Conservation (phyloP, 2,329 filamentous ascomycete species). For the Chaetothyriales sp. region DNA sequence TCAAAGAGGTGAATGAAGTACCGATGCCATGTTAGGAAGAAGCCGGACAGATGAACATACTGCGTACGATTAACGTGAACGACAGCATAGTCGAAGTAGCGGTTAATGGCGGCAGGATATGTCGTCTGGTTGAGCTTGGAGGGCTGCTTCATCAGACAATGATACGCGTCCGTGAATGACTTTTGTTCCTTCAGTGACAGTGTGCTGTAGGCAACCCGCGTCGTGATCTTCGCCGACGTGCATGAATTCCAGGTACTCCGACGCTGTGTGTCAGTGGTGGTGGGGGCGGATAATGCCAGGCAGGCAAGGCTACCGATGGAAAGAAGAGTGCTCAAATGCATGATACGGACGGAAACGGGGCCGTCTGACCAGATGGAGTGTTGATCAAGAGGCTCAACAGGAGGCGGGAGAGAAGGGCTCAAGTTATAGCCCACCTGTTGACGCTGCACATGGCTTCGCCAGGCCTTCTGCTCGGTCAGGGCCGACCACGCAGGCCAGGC, state of each 20-base stretch:
- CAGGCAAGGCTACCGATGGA: neutral
- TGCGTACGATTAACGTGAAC: slow-evolving; percentile 27
- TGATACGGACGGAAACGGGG: neutral
- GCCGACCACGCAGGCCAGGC: no score
- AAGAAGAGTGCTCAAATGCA: neutral
- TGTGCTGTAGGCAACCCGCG: slow-evolving; percentile 14
- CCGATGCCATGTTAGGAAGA: slow-evolving; percentile 34
- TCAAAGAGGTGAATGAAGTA: slow-evolving; percentile 33
- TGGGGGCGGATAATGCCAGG: neutral
- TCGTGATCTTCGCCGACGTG: slow-evolving; percentile 2
- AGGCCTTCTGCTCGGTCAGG: neutral
- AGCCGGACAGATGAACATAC: slow-evolving; percentile 24
- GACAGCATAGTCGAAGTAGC: slow-evolving; percentile 29
- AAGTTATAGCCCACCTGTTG: neutral
- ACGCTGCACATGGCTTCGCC: no score
- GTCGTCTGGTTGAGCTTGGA: slow-evolving; percentile 19
- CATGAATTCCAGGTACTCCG: neutral
- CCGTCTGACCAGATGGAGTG: no score
- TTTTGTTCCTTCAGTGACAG: slow-evolving; percentile 18
- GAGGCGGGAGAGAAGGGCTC: neutral
- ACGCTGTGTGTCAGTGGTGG: neutral
- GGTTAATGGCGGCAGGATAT: slow-evolving; percentile 23
- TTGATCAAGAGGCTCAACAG: no score
- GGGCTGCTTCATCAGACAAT: slow-evolving; percentile 25
- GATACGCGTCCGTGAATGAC: slow-evolving; percentile 26